A percentile compares a stretch with the other conserved stretches of the same genome.
Evolutionary conservation across 1,139 yeast species (phyloP).

Genomic region (Yamadazyma spencermartinsiae): DNA sequence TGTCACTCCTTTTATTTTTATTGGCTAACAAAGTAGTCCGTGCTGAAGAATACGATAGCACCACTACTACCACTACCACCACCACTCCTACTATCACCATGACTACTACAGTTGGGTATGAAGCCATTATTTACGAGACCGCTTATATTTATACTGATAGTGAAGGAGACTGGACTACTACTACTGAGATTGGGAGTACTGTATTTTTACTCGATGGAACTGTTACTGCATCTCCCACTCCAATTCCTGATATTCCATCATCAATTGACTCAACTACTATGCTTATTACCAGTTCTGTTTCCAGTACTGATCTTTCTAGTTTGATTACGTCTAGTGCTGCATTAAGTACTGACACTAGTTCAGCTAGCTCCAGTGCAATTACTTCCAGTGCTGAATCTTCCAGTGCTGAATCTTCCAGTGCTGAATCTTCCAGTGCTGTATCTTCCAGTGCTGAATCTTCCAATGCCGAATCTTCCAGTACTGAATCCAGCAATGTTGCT

Average conservation of each 20-base stretch:
- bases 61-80: constrained; percentile 25
- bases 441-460: background rate
- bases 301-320: background rate
- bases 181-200: constrained; percentile 29
- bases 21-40: constrained; percentile 15
- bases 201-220: constrained; percentile 7
- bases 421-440: constrained; percentile 1
- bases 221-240: constrained; percentile 12
- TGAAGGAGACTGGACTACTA: constrained; percentile 35
- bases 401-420: constrained; percentile 1
- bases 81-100: constrained; percentile 33
- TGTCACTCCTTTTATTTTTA: constrained; percentile 20
- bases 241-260: constrained; percentile 2
- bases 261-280: background rate
- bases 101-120: constrained; percentile 29
- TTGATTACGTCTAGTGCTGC: background rate
- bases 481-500: constrained; percentile 5
- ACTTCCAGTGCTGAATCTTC: background rate
- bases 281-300: background rate
- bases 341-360: background rate
- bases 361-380: constrained; percentile 1
- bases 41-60: constrained; percentile 6
- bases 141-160: constrained; percentile 35
- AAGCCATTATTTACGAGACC: constrained; percentile 33
- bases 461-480: background rate